Conservation (phyloP, 257 asterid species). For the Ocimum tenuiflorum region DNA sequence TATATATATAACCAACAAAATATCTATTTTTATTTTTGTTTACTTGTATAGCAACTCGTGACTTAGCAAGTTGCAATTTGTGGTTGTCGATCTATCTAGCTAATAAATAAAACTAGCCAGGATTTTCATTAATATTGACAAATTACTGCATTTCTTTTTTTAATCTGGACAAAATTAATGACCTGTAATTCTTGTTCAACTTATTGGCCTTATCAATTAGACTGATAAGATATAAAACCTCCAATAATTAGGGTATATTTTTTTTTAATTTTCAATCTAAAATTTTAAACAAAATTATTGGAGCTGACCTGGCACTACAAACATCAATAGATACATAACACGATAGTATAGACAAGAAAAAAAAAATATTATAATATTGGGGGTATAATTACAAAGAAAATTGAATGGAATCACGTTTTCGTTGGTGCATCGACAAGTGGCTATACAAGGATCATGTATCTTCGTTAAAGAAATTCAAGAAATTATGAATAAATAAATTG, state of each 20-base stretch:
- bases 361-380: too few species aligned
- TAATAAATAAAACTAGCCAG: neutral
- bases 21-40: conserved; percentile 6
- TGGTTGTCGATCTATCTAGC: conserved; percentile 1
- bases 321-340: too few species aligned
- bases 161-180: neutral
- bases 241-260: too few species aligned
- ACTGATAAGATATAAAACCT: too few species aligned
- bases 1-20: neutral
- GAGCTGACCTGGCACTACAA: too few species aligned
- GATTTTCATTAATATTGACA: neutral
- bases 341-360: neutral
- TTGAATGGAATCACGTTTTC: neutral
- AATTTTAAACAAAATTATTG: too few species aligned
- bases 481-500: too few species aligned
- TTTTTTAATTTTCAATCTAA: too few species aligned
- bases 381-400: neutral
- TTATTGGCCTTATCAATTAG: too few species aligned
- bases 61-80: conserved; percentile 14
- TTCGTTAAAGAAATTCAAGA: neutral
- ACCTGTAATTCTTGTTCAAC: neutral
- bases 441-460: conserved; percentile 4
- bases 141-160: too few species aligned
- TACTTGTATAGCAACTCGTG: conserved; percentile 21
- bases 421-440: conserved; percentile 19